Conservation (phyloP, 129 eudicot species). For the Deinandra increscens region DNA sequence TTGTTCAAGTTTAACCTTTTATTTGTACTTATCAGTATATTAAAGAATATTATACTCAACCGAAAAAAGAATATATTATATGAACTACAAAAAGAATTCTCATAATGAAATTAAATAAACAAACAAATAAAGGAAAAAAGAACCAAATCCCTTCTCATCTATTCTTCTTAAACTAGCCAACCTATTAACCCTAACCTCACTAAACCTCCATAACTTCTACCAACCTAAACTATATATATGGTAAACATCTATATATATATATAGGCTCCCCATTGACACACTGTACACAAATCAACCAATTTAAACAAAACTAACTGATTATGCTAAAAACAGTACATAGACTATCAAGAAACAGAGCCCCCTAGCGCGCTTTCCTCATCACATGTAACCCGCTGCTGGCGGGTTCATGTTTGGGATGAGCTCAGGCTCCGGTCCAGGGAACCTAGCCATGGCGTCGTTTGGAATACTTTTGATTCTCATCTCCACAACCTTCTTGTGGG, state of each 20-base stretch:
- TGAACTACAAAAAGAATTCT: conserved; percentile 64
- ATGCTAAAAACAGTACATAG: conserved; percentile 24
- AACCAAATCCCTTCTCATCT: conserved; percentile 19
- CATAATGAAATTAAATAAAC: conserved; percentile 23
- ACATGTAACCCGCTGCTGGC: conserved; percentile 28
- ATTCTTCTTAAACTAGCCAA: conserved; percentile 24
- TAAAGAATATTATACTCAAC: too few relatives aligned
- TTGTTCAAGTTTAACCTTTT: too few relatives aligned
- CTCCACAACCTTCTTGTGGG: conserved; percentile 90
- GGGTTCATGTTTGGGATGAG: conserved; percentile 35
- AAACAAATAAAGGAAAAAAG: conserved; percentile 17
- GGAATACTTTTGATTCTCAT: conserved; percentile 55
- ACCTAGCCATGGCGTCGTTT: neutral
- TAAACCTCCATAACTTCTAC: conserved; percentile 35
- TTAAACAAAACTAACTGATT: conserved; percentile 41
- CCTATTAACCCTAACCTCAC: conserved; percentile 39
- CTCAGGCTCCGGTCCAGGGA: neutral
- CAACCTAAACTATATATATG: conserved; percentile 38
- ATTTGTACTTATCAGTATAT: too few relatives aligned
- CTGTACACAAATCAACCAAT: conserved; percentile 60
- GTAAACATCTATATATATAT: conserved; percentile 23
- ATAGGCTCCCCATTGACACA: conserved; percentile 14
- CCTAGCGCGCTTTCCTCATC: conserved; percentile 14
- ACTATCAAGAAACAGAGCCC: conserved; percentile 16
- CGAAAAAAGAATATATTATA: conserved; percentile 17